Percentiles rank a stretch among this genome's conserved stretches.
phyloP scores from a whole-genome alignment of 148 eudicot genomes.

The Fagopyrum homotropicum region DNA sequence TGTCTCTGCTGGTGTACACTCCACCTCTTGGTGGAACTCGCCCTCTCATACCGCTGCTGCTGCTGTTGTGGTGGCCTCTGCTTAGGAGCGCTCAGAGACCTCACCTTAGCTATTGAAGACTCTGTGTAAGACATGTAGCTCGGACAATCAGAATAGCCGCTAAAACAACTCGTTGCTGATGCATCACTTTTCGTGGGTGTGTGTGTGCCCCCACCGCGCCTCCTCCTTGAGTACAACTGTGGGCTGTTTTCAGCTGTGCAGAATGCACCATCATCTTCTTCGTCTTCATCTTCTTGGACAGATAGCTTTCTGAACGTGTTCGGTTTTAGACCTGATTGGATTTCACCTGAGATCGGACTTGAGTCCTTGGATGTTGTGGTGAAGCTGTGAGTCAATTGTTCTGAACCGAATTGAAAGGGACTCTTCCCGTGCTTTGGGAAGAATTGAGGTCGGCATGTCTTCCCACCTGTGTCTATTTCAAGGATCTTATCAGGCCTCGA shows the following conservation, averaged over 20 bases:
- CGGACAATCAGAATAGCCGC: conserved; percentile 71
- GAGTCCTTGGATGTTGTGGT: conserved; percentile 43
- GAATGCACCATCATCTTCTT: conserved; percentile 40
- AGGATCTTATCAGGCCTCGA: conserved; percentile 37
- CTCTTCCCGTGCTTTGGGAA: conserved; percentile 31
- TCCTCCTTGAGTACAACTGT: conserved; percentile 29
- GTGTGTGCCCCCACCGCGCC: conserved; percentile 22
- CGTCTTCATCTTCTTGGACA: background rate
- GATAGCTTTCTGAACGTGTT: conserved; percentile 27
- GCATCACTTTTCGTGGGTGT: conserved; percentile 69
- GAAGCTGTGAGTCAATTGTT: conserved; percentile 50
- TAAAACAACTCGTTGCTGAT: conserved; percentile 48
- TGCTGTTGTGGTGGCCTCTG: conserved; percentile 44
- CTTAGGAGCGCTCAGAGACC: conserved; percentile 79
- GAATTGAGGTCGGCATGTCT: conserved; percentile 17
- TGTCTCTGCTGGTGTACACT: conserved; percentile 37
- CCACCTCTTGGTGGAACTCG: conserved; percentile 50
- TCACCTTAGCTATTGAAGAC: conserved; percentile 69
- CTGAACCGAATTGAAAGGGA: conserved; percentile 45
- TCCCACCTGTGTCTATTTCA: conserved; percentile 51
- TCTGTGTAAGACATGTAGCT: conserved; percentile 79
- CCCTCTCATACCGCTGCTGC: conserved; percentile 25
- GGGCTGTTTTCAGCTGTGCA: conserved; percentile 59
- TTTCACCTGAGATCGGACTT: conserved; percentile 50
- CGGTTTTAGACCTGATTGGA: conserved; percentile 39